Evolutionary conservation across 148 eudicot genomes (phyloP).

Genomic region (Chenopodium quinoa): DNA sequence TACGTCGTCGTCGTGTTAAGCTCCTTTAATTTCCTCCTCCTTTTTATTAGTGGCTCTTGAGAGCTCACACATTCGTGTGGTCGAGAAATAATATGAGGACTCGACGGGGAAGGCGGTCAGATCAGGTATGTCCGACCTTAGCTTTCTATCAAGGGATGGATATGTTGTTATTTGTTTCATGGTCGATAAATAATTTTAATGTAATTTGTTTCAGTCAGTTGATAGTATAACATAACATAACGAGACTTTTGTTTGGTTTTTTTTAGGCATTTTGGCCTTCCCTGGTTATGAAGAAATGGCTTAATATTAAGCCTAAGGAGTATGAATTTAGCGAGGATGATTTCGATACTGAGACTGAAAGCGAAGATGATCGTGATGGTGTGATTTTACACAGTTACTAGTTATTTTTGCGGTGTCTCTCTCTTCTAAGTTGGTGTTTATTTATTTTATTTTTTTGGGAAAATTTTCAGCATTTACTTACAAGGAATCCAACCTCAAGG

Average conservation of each 20-base stretch:
- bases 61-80: background rate
- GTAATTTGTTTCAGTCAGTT: too few relatives aligned
- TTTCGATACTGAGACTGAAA: constrained; percentile 78
- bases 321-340: constrained; percentile 93
- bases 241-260: background rate
- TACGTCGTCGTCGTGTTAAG: background rate
- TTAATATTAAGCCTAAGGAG: constrained; percentile 73
- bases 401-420: background rate
- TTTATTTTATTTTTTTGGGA: background rate
- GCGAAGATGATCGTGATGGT: constrained; percentile 94
- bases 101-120: constrained; percentile 55
- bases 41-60: background rate
- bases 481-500: constrained; percentile 39
- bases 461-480: constrained; percentile 40
- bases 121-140: constrained; percentile 42
- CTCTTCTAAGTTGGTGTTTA: constrained; percentile 7
- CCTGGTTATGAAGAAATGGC: constrained; percentile 93
- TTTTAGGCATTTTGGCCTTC: constrained; percentile 81
- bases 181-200: too few relatives aligned
- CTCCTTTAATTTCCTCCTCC: too few relatives aligned
- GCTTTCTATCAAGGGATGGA: too few relatives aligned
- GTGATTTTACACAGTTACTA: constrained; percentile 10
- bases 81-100: constrained; percentile 40
- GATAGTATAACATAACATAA: background rate
- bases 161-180: too few relatives aligned